These are phyloP conservation scores for Pneumocystis murina DNA, from an alignment of 1,139 yeast species.

Conservation along the genomic window DNA sequence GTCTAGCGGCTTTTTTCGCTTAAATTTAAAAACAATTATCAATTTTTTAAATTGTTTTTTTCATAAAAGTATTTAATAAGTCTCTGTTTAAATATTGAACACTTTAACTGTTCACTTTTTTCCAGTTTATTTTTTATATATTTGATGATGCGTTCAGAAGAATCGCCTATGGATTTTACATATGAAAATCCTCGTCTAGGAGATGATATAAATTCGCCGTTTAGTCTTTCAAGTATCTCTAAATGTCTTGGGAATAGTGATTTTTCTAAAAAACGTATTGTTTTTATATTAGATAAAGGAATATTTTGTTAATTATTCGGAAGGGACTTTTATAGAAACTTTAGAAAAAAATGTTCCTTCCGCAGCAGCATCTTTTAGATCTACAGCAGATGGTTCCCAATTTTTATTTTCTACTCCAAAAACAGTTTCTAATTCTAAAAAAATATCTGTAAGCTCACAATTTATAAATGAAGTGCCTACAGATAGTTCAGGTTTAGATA, in stretches of 20 bases:
- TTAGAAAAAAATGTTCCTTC: slow-evolving; percentile 5
- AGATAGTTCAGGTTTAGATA: background rate
- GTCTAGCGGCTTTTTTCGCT: no score
- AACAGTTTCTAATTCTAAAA: slow-evolving; percentile 3
- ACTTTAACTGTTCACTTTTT: background rate
- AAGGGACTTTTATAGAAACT: background rate
- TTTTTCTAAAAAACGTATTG: background rate
- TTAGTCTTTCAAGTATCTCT: slow-evolving; percentile 3
- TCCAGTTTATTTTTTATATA: background rate
- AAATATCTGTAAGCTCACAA: background rate
- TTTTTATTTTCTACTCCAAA: slow-evolving; percentile 2
- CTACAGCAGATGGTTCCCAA: slow-evolving; percentile 1
- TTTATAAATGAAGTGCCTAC: background rate
- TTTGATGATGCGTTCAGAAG: slow-evolving; percentile 2
- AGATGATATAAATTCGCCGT: slow-evolving; percentile 9
- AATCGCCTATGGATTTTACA: slow-evolving; percentile 13
- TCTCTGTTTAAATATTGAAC: background rate
- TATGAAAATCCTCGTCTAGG: slow-evolving; percentile 9
- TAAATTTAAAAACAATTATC: no score
- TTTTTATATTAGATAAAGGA: background rate
- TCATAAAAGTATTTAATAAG: background rate
- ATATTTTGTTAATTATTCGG: background rate
- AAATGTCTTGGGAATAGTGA: background rate
- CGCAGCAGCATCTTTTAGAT: background rate
- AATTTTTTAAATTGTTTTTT: background rate